Conservation (phyloP, 768 basidiomycete species). For the Mrakia frigida region DNA sequence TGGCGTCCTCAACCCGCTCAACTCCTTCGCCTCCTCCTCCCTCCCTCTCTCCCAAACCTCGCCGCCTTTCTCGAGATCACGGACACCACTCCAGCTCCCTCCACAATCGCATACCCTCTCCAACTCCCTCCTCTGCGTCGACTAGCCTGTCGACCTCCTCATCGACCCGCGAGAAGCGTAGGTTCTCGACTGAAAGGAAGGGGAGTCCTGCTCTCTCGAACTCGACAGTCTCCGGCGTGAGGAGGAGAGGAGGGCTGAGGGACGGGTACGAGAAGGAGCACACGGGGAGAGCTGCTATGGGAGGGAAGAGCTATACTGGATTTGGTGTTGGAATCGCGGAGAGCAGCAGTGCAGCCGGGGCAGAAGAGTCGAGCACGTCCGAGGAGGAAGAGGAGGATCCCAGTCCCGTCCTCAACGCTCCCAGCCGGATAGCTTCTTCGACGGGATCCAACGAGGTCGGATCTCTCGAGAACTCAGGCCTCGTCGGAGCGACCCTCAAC, state of each 20-base stretch:
- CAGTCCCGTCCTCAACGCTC: not conserved
- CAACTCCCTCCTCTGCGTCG: slow-evolving; percentile 20
- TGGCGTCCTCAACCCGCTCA: slow-evolving; percentile 22
- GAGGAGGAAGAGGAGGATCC: not conserved
- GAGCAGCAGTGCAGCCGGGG: slow-evolving; percentile 27
- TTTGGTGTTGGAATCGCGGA: not conserved
- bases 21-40: slow-evolving; percentile 23
- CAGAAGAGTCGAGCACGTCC: slow-evolving; percentile 5
- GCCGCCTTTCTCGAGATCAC: slow-evolving; percentile 12
- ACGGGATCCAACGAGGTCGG: not conserved
- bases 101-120: slow-evolving; percentile 21
- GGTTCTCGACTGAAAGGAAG: not conserved
- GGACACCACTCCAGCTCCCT: not conserved
- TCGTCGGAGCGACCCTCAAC: not conserved
- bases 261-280: not conserved
- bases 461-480: not conserved
- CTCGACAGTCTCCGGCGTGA: not conserved
- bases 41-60: slow-evolving; percentile 10
- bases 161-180: slow-evolving; percentile 5
- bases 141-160: not conserved
- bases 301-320: not conserved
- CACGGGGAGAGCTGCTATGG: not conserved
- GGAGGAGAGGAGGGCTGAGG: not conserved
- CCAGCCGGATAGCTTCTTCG: not conserved
- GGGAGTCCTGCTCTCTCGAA: not conserved